Evolutionary conservation across 2,329 filamentous ascomycete species (phyloP), one percentile per base, ranked within the genome.

Genomic region (Pezicula neosporulosa): DNA sequence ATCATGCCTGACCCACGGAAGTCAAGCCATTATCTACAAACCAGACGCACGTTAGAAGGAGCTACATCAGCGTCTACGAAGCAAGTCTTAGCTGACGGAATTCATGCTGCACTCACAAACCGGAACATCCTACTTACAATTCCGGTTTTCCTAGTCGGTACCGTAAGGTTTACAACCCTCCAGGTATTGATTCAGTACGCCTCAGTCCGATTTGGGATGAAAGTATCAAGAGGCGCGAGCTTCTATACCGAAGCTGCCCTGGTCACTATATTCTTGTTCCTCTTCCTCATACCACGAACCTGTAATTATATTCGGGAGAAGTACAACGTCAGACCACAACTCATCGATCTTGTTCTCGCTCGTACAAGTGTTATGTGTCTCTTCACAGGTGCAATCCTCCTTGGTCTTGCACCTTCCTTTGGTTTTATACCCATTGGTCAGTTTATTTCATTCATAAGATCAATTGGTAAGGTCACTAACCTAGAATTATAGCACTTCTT

Each of bases 181-280:
- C 61, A 59, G 18, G 50, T 65, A 9, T 45, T 66, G 2, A 65
- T 66, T 9, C 64, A 66, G 50, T 66, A 66, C 36, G 62, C 62
- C 0, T 62, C 60, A 3, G 47, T 65, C n/a, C 61, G 59, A 15
- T 66, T 66, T 35, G 43, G 48, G 3, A 39, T 60, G 6, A 59
- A 55, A 21, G 60, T 66, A 16, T 64, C 64, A 1, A 57, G 55
- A 1, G 64, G 64, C 1, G 63, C 64, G 8, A 60, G 50, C 1
- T 66, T 63, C 48, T 66, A 65, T 35, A 63, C 63, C 2, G 60
- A 65, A 41, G 64, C 64, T 2, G 64, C 64, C 6, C 36, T 61
- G 3, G 56, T 65, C 15, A 65, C 63, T 42, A 64, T 65, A 4
- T 28, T 64, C 24, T 44, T 65, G 5, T 66, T 65, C 42, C 36